Evolutionary conservation across 805 yeast species (phyloP).

Genomic region (Saturnispora diversa): DNA sequence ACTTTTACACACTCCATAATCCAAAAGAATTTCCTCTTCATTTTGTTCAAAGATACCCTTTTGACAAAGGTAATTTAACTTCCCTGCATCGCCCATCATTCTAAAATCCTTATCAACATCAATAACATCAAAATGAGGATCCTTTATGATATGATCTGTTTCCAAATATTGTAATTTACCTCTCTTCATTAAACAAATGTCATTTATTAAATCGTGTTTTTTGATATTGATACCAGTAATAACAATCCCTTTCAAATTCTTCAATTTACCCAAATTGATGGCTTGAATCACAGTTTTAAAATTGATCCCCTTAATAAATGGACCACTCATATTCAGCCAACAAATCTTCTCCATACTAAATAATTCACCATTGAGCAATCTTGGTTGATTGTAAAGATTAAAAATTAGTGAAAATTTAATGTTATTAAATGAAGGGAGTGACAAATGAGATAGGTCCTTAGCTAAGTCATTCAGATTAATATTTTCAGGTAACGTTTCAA

Average conservation of each 20-base stretch:
- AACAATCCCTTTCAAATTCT: conserved; percentile 7
- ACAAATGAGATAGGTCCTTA: conserved; percentile 8
- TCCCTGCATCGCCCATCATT: conserved; percentile 12
- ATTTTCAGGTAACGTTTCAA: conserved; percentile 14
- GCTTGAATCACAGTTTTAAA: conserved; percentile 11
- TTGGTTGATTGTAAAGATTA: conserved; percentile 6
- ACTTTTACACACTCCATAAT: conserved; percentile 9
- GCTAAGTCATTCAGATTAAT: conserved; percentile 9
- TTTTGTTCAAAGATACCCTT: background rate
- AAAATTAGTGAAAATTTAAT: conserved; percentile 1
- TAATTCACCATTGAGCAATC: conserved; percentile 8
- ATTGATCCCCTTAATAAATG: conserved; percentile 1
- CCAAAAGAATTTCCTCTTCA: background rate
- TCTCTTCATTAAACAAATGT: conserved; percentile 3
- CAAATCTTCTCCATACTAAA: conserved; percentile 8
- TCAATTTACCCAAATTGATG: conserved; percentile 11
- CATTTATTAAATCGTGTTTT: conserved; percentile 9
- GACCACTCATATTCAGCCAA: conserved; percentile 11
- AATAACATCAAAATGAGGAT: background rate
- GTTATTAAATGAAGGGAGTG: background rate
- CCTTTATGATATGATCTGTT: conserved; percentile 5
- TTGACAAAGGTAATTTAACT: conserved; percentile 6
- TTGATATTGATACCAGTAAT: conserved; percentile 10
- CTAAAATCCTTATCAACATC: conserved; percentile 8
- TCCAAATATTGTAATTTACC: conserved; percentile 14